These are phyloP conservation scores for Fusarium pseudograminearum DNA, from an alignment of 2,329 filamentous ascomycete species.

Conservation along the genomic window DNA sequence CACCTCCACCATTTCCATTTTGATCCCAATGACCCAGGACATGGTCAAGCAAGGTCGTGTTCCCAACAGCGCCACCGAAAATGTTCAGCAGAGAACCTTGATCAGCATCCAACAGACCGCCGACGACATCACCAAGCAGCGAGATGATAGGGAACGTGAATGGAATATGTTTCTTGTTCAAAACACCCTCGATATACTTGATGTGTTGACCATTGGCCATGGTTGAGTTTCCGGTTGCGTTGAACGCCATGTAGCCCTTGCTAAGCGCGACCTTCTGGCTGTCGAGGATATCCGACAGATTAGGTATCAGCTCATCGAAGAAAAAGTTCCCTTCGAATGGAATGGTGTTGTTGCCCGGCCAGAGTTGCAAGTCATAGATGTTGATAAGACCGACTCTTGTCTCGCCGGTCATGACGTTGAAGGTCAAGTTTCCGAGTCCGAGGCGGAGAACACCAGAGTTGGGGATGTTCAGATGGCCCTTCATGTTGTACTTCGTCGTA, in stretches of 20 bases:
- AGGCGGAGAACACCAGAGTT: constrained; percentile 59
- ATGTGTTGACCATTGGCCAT: constrained; percentile 58
- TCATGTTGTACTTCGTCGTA: constrained; percentile 56
- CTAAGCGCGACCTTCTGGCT: constrained; percentile 53
- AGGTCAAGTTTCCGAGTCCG: constrained; percentile 60
- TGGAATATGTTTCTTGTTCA: constrained; percentile 55
- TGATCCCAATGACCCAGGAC: constrained; percentile 53
- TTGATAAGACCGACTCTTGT: constrained; percentile 55
- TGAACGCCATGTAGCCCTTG: constrained; percentile 57
- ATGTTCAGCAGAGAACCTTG: constrained; percentile 50
- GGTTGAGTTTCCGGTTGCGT: constrained; percentile 57
- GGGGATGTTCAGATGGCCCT: constrained; percentile 58
- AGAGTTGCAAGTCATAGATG: constrained; percentile 55
- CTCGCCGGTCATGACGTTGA: constrained; percentile 58
- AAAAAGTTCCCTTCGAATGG: constrained; percentile 57
- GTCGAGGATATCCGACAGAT: constrained; percentile 56
- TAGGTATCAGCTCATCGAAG: constrained; percentile 56
- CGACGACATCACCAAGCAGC: constrained; percentile 54
- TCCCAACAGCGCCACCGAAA: constrained; percentile 55
- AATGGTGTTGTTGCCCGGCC: constrained; percentile 58
- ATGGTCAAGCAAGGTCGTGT: constrained; percentile 55
- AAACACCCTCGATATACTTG: constrained; percentile 57
- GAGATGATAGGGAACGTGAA: constrained; percentile 55
- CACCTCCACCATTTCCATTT: not conserved
- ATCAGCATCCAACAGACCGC: constrained; percentile 51